phyloP scores from a whole-genome alignment of 164 flowering plant species.

The Macadamia integrifolia region DNA sequence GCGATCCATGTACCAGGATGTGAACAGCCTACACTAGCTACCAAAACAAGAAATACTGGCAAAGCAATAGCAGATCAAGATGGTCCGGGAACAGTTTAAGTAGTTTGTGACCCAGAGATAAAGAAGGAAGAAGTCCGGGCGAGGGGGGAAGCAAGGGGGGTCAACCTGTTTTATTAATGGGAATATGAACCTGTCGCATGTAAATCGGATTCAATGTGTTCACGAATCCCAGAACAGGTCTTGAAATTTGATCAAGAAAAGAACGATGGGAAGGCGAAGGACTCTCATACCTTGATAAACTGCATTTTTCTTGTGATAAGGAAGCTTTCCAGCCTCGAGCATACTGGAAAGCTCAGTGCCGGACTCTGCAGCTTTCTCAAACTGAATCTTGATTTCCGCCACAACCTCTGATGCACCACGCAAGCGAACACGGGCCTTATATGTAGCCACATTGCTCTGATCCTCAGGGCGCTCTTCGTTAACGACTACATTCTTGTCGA shows the following conservation, averaged over 20 bases:
- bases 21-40: not conserved
- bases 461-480: constrained; percentile 35
- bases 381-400: constrained; percentile 61
- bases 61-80: not conserved
- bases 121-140: not conserved
- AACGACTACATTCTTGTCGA: constrained; percentile 68
- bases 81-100: not conserved
- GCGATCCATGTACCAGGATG: too few species aligned
- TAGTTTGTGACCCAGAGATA: too few species aligned
- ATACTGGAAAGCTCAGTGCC: constrained; percentile 69
- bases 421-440: constrained; percentile 30
- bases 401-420: constrained; percentile 45
- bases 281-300: constrained; percentile 42
- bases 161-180: not conserved
- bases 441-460: constrained; percentile 29
- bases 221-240: too few species aligned
- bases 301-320: constrained; percentile 52
- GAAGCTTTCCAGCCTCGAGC: constrained; percentile 83
- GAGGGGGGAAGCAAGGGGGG: not conserved
- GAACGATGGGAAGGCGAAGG: not conserved
- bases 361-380: constrained; percentile 67
- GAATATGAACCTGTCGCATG: not conserved
- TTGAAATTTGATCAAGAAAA: not conserved
- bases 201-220: not conserved
- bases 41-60: not conserved